These are phyloP conservation scores for Lathyrus aphaca DNA, from an alignment of 306 rosid genomes.

Conservation along the genomic window DNA sequence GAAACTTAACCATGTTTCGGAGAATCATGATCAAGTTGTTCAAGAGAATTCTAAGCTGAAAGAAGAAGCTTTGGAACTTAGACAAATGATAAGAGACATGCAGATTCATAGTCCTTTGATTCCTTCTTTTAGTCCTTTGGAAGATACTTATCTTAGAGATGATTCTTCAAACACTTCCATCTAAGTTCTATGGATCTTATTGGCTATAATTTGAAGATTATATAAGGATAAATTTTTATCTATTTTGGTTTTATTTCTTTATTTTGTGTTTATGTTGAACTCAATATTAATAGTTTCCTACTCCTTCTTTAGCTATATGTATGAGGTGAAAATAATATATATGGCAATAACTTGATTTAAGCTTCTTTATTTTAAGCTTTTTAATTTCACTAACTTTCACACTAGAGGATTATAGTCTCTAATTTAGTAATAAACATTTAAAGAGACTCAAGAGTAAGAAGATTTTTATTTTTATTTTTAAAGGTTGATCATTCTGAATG, in stretches of 20 bases:
- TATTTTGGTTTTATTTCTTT: slow-evolving; percentile 8
- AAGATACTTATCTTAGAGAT: slow-evolving; percentile 54
- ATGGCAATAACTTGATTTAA: slow-evolving; percentile 50
- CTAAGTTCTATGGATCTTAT: slow-evolving; percentile 57
- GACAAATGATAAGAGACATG: slow-evolving; percentile 70
- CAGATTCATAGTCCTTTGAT: slow-evolving; percentile 61
- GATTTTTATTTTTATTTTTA: too few relatives aligned
- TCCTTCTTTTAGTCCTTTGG: slow-evolving; percentile 53
- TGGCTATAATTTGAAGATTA: slow-evolving; percentile 41
- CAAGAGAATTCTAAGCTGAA: slow-evolving; percentile 78
- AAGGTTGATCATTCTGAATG: too few relatives aligned
- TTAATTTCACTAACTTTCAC: too few relatives aligned
- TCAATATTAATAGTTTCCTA: slow-evolving; percentile 31
- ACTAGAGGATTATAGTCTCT: too few relatives aligned
- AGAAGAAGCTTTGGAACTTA: slow-evolving; percentile 74
- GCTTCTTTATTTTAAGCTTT: slow-evolving; percentile 41
- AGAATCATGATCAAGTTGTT: slow-evolving; percentile 58
- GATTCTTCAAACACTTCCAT: slow-evolving; percentile 63
- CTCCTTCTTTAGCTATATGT: slow-evolving; percentile 39
- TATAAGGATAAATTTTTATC: slow-evolving; percentile 23
- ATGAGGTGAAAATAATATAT: slow-evolving; percentile 46
- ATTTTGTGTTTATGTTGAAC: slow-evolving; percentile 41
- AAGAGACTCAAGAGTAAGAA: not conserved
- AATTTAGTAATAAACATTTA: not conserved
- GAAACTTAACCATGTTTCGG: slow-evolving; percentile 68